These are phyloP conservation scores for Haematococcus sp. DNA, from an alignment of 139 green algal genomes.

Conservation along the genomic window DNA sequence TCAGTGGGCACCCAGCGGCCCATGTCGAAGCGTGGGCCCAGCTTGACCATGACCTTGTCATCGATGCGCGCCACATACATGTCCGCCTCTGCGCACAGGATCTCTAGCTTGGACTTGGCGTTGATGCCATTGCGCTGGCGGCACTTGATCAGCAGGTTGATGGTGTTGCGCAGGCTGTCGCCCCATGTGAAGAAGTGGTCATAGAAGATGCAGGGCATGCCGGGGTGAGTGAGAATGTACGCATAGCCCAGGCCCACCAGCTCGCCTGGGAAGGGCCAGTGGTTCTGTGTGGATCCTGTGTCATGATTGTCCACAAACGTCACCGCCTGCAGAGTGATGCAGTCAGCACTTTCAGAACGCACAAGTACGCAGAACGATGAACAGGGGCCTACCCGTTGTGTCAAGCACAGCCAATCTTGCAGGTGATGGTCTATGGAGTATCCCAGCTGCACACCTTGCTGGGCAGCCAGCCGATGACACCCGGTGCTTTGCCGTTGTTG, in stretches of 20 bases:
- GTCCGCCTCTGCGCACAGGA: slow-evolving; percentile 59
- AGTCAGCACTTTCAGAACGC: slow-evolving; percentile 53
- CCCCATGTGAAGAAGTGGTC: slow-evolving; percentile 80
- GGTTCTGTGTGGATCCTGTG: slow-evolving; percentile 56
- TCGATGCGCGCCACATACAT: slow-evolving; percentile 68
- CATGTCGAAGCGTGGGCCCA: slow-evolving; percentile 52
- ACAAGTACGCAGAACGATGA: background rate
- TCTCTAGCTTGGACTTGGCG: slow-evolving; percentile 56
- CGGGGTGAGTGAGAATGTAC: slow-evolving; percentile 94
- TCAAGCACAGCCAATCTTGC: background rate
- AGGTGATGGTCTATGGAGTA: background rate
- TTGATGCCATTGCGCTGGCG: slow-evolving; percentile 49
- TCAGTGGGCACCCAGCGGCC: slow-evolving; percentile 1
- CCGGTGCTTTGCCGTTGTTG: slow-evolving; percentile 65
- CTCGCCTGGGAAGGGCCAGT: slow-evolving; percentile 78
- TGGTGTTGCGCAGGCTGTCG: slow-evolving; percentile 24
- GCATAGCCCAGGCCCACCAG: slow-evolving; percentile 77
- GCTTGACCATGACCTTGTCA: slow-evolving; percentile 50
- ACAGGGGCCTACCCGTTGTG: background rate
- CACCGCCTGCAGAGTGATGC: slow-evolving; percentile 37
- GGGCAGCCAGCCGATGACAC: slow-evolving; percentile 89
- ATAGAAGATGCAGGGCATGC: slow-evolving; percentile 72
- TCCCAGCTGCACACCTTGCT: too few relatives aligned
- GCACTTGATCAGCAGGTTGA: slow-evolving; percentile 37
- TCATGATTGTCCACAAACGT: slow-evolving; percentile 89